These are phyloP conservation scores for Nidularia pulvinata DNA, from an alignment of 768 basidiomycete species.

Conservation along the genomic window DNA sequence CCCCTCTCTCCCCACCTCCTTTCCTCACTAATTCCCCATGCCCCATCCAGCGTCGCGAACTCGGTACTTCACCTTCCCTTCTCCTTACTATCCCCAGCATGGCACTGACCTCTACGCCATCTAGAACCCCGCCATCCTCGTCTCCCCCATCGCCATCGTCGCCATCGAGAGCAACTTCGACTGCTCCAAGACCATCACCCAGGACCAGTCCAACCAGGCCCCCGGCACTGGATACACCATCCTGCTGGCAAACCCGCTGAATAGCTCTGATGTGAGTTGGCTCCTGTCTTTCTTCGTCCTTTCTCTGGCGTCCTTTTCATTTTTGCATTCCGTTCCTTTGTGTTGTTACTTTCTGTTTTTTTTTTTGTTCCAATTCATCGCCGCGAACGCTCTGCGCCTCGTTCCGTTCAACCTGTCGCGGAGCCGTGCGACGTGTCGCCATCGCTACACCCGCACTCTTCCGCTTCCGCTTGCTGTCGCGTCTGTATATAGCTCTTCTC, in stretches of 20 bases:
- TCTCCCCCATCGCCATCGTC: slow-evolving; percentile 43
- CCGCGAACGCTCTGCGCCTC: not conserved
- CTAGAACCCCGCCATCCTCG: slow-evolving; percentile 32
- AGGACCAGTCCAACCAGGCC: slow-evolving; percentile 39
- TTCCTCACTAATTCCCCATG: not conserved
- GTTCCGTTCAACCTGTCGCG: not conserved
- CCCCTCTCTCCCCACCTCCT: slow-evolving; percentile 5
- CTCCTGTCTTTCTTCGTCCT: too few species aligned
- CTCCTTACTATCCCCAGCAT: not conserved
- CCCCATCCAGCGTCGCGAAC: slow-evolving; percentile 38
- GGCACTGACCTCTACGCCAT: not conserved
- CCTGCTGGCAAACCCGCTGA: slow-evolving; percentile 45
- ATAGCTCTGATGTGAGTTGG: slow-evolving; percentile 50
- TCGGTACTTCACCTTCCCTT: slow-evolving; percentile 2
- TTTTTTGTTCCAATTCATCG: not conserved
- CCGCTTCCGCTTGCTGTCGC: too few species aligned
- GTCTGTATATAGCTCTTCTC: too few species aligned
- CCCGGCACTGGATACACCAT: slow-evolving; percentile 47
- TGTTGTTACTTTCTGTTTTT: not conserved
- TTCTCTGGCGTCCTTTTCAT: not conserved
- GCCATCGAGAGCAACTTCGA: slow-evolving; percentile 53
- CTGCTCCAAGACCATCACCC: slow-evolving; percentile 54
- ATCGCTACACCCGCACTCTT: not conserved
- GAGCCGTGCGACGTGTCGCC: not conserved
- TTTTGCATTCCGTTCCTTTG: not conserved